A percentile compares a stretch with the other conserved stretches of the same genome.
Evolutionary conservation across 495 filamentous ascomycete genomes (phyloP).

Genomic region (Talaromyces wortmannii): DNA sequence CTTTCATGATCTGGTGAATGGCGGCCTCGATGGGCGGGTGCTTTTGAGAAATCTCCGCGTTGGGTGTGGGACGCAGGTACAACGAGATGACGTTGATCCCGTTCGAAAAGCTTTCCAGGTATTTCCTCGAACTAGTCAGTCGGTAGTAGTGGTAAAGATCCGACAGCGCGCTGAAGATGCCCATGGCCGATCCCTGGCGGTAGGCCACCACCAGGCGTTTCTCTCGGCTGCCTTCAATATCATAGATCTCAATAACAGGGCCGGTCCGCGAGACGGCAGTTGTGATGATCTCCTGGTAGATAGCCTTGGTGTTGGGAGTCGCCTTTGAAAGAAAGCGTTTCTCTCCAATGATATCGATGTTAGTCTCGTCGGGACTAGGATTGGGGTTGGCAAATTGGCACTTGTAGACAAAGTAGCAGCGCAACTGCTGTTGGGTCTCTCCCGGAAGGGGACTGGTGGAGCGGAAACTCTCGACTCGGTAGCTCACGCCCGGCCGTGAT

Average conservation of each 20-base stretch:
- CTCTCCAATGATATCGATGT: slow-evolving; percentile 86
- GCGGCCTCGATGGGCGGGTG: slow-evolving; percentile 82
- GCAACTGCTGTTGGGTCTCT: slow-evolving; percentile 68
- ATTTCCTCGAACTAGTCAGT: slow-evolving; percentile 91
- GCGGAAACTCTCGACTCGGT: slow-evolving; percentile 94
- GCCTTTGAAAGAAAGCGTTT: slow-evolving; percentile 93
- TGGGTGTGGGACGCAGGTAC: slow-evolving; percentile 70
- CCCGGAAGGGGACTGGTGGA: slow-evolving; percentile 68
- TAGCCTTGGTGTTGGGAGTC: slow-evolving; percentile 86
- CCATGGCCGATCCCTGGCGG: slow-evolving; percentile 84
- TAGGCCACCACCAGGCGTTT: slow-evolving; percentile 93
- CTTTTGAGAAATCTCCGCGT: slow-evolving; percentile 39
- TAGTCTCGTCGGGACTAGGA: slow-evolving; percentile 67
- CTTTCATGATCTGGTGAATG: slow-evolving; percentile 98
- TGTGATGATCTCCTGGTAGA: slow-evolving; percentile 89
- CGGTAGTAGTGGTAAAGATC: slow-evolving; percentile 99
- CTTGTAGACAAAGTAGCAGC: slow-evolving; percentile 98
- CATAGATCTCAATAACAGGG: slow-evolving; percentile 95
- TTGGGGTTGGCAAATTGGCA: slow-evolving; percentile 79
- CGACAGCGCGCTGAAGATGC: slow-evolving; percentile 89
- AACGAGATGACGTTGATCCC: slow-evolving; percentile 94
- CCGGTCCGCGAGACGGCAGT: slow-evolving; percentile 76
- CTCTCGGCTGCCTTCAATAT: slow-evolving; percentile 84
- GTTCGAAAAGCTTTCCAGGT: slow-evolving; percentile 98
- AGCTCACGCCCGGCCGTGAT: slow-evolving; percentile 58